Evolutionary conservation across 495 filamentous ascomycete species (phyloP).

Genomic region (Paragyromitra xinjiangensis): DNA sequence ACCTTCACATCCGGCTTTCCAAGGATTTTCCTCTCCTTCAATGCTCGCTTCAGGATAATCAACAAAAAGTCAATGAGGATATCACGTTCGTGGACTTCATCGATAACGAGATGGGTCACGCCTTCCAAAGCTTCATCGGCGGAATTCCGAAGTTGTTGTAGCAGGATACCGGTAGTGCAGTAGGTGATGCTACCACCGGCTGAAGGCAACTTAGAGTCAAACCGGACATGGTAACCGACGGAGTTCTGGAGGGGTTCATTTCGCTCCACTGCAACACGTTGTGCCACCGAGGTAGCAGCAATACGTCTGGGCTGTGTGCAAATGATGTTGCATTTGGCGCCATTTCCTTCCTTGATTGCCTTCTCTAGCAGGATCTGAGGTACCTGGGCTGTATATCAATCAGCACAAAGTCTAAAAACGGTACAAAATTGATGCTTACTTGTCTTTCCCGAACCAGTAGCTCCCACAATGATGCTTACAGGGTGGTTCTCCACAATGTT

Average conservation of each 20-base stretch:
- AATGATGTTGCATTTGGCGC: slow-evolving; percentile 64
- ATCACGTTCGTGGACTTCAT: slow-evolving; percentile 71
- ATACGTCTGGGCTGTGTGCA: slow-evolving; percentile 70
- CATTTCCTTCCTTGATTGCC: slow-evolving; percentile 60
- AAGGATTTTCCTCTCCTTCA: slow-evolving; percentile 58
- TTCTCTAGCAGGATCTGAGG: slow-evolving; percentile 69
- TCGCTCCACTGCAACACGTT: slow-evolving; percentile 66
- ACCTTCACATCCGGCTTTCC: slow-evolving; percentile 63
- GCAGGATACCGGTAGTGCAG: slow-evolving; percentile 68
- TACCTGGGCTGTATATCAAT: slow-evolving; percentile 61
- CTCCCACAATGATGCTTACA: slow-evolving; percentile 66
- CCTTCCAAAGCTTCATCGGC: slow-evolving; percentile 61
- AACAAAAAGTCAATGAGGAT: slow-evolving; percentile 67
- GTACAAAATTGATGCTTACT: slow-evolving; percentile 55
- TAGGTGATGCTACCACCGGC: slow-evolving; percentile 64
- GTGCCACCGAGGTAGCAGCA: slow-evolving; percentile 66
- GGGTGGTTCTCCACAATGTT: slow-evolving; percentile 63
- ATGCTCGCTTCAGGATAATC: slow-evolving; percentile 64
- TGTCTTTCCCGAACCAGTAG: slow-evolving; percentile 70
- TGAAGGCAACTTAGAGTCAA: slow-evolving; percentile 61
- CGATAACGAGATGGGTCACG: slow-evolving; percentile 67
- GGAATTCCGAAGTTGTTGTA: slow-evolving; percentile 63
- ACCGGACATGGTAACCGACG: slow-evolving; percentile 67
- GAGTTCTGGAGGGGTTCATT: slow-evolving; percentile 62
- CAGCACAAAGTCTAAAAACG: slow-evolving; percentile 14